Evolutionary conservation across 768 basidiomycete genomes (phyloP).

Genomic region (Suillus lakei): DNA sequence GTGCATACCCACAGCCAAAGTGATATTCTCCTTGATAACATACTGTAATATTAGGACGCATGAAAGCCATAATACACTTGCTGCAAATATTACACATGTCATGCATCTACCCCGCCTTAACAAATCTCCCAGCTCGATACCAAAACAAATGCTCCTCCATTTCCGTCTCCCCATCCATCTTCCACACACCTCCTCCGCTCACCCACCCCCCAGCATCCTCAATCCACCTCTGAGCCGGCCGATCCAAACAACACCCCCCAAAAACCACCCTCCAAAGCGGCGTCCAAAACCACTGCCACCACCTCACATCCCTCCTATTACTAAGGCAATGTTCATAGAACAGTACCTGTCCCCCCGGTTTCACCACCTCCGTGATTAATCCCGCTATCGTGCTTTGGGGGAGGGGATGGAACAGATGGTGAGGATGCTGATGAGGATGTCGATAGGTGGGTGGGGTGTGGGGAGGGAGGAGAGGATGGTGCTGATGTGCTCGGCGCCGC

Average conservation of each 20-base stretch:
- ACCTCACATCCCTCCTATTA: conserved; percentile 53
- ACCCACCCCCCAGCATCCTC: conserved; percentile 54
- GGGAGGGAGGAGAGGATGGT: conserved; percentile 49
- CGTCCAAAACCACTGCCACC: conserved; percentile 79
- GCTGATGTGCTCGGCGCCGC: conserved; percentile 63
- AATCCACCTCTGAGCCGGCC: conserved; percentile 55
- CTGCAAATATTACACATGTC: not conserved
- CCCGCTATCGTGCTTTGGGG: conserved; percentile 52
- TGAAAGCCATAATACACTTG: not conserved
- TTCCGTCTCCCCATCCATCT: conserved; percentile 54
- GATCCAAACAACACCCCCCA: conserved; percentile 69
- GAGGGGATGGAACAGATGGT: conserved; percentile 68
- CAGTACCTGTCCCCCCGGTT: conserved; percentile 65
- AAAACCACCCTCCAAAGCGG: conserved; percentile 65
- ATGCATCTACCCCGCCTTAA: conserved; percentile 50
- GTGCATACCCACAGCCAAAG: not conserved
- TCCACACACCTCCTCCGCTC: conserved; percentile 45
- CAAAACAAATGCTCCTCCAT: conserved; percentile 62
- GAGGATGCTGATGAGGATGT: conserved; percentile 68
- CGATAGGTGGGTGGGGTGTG: conserved; percentile 41
- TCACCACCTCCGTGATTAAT: conserved; percentile 58
- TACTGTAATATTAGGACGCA: not conserved
- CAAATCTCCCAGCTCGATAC: conserved; percentile 60
- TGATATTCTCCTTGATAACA: not conserved
- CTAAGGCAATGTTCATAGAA: conserved; percentile 75